A percentile compares a stretch with the other conserved stretches of the same genome.
Conservation (phyloP, 2,329 filamentous ascomycete genomes). For the Penicillium sp. region DNA sequence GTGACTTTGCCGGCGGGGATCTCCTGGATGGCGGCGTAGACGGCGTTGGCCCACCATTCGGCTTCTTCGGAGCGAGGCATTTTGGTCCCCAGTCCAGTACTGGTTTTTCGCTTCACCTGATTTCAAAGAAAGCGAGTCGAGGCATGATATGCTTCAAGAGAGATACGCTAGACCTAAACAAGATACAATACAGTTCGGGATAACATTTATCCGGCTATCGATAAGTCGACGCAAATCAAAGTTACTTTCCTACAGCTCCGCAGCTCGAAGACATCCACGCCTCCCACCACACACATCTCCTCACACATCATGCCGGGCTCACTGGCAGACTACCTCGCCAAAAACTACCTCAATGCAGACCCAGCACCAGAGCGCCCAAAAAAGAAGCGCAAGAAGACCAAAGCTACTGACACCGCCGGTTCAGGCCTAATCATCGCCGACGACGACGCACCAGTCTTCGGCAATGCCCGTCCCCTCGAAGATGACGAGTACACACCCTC, state of each 20-base stretch:
- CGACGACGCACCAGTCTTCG: slow-evolving; percentile 49
- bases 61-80: slow-evolving; percentile 57
- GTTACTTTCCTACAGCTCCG: slow-evolving; percentile 9
- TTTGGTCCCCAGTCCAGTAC: not conserved
- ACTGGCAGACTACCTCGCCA: slow-evolving; percentile 84
- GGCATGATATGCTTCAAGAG: not conserved
- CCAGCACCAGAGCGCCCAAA: slow-evolving; percentile 54
- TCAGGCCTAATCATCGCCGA: slow-evolving; percentile 48
- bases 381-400: slow-evolving; percentile 63
- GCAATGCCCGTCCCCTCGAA: slow-evolving; percentile 35
- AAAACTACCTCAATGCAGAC: slow-evolving; percentile 83
- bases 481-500: slow-evolving; percentile 48
- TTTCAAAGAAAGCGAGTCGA: not conserved
- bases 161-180: slow-evolving; percentile 13
- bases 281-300: not conserved
- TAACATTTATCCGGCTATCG: slow-evolving; percentile 33
- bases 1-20: slow-evolving; percentile 85
- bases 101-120: not conserved
- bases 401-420: slow-evolving; percentile 53
- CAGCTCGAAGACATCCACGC: slow-evolving; percentile 1
- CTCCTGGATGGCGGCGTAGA: slow-evolving; percentile 84
- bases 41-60: slow-evolving; percentile 62
- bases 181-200: slow-evolving; percentile 29
- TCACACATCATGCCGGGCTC: slow-evolving; percentile 40
- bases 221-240: slow-evolving; percentile 24